These are phyloP conservation scores for Saussurea involucrata DNA, from an alignment of 129 eudicot species.

Conservation along the genomic window DNA sequence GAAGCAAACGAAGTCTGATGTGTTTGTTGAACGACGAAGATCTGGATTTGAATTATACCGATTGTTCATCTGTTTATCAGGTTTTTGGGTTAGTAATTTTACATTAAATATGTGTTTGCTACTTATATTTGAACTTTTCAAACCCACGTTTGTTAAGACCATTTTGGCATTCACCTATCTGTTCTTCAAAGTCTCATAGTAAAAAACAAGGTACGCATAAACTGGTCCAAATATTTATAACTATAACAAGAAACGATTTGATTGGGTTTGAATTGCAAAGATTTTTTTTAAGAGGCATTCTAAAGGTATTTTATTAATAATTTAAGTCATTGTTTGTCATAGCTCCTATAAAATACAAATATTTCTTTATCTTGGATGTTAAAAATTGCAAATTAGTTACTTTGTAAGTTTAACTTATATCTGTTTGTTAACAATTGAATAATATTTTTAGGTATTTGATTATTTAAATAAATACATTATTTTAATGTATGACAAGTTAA, in stretches of 20 bases:
- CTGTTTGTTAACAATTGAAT: too few relatives aligned
- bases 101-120: not conserved
- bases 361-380: not conserved
- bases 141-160: not conserved
- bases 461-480: too few relatives aligned
- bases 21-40: constrained; percentile 24
- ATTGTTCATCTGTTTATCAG: not conserved
- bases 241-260: too few relatives aligned
- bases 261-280: too few relatives aligned
- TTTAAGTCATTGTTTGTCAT: too few relatives aligned
- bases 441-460: too few relatives aligned
- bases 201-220: not conserved
- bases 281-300: too few relatives aligned
- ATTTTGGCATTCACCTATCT: not conserved
- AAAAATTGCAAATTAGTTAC: too few relatives aligned
- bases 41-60: not conserved
- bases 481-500: not conserved
- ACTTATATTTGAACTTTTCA: not conserved
- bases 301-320: too few relatives aligned
- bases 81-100: not conserved
- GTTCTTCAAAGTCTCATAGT: not conserved
- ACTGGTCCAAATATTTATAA: not conserved
- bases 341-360: not conserved
- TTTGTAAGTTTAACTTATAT: too few relatives aligned
- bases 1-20: constrained; percentile 4